A percentile compares a stretch with the other conserved stretches of the same genome.
Conservation (phyloP, 805 yeast genomes). For the Candida loeiensis region DNA sequence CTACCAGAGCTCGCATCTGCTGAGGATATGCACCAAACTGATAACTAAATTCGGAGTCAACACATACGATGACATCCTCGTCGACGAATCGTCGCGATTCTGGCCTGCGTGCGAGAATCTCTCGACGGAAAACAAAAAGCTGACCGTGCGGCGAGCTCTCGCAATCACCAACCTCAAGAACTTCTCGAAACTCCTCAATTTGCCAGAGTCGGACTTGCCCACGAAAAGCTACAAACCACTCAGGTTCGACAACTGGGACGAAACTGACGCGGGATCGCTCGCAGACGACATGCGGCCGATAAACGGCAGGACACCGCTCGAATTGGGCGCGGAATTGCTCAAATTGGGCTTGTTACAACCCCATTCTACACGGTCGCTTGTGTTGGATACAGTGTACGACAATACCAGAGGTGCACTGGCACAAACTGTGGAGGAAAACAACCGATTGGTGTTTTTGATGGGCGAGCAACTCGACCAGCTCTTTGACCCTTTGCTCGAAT, state of each 20-base stretch:
- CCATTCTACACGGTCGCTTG: constrained; percentile 46
- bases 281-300: constrained; percentile 65
- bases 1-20: constrained; percentile 44
- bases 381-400: constrained; percentile 72
- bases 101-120: constrained; percentile 78
- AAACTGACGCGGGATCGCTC: constrained; percentile 75
- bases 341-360: constrained; percentile 56
- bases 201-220: neutral
- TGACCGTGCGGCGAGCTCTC: constrained; percentile 67
- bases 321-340: constrained; percentile 56
- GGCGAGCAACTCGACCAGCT: constrained; percentile 87
- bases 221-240: constrained; percentile 14
- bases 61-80: constrained; percentile 53
- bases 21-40: constrained; percentile 50
- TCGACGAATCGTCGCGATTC: constrained; percentile 60
- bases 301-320: constrained; percentile 48
- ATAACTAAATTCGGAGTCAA: constrained; percentile 67
- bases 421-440: constrained; percentile 59
- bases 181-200: constrained; percentile 52
- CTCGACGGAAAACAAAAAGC: constrained; percentile 40
- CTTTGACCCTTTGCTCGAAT: constrained; percentile 86
- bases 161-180: constrained; percentile 73
- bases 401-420: constrained; percentile 32
- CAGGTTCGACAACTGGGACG: constrained; percentile 48
- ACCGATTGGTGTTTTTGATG: constrained; percentile 66